phyloP scores from a whole-genome alignment of 495 filamentous ascomycete species.

The Lophium mytilinum region DNA sequence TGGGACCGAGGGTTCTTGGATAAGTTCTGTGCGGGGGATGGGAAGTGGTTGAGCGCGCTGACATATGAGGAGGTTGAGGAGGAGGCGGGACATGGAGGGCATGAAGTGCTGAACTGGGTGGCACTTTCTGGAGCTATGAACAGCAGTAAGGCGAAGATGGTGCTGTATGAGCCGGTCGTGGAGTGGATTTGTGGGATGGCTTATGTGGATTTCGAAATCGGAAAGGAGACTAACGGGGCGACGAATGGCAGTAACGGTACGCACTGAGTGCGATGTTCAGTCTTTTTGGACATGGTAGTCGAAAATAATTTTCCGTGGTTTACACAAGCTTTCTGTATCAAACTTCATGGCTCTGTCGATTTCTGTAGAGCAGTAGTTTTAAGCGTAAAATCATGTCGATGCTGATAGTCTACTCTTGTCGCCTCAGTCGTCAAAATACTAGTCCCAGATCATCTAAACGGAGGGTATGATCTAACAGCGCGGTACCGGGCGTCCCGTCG shows the following conservation, averaged over 20 bases:
- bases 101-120: conserved; percentile 12
- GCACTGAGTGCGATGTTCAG: not conserved
- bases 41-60: conserved; percentile 4
- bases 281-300: too few species aligned
- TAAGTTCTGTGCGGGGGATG: conserved; percentile 2
- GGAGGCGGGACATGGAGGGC: conserved; percentile 9
- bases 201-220: conserved; percentile 9
- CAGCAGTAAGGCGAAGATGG: conserved; percentile 7
- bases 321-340: too few species aligned
- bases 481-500: too few species aligned
- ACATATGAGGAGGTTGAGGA: conserved; percentile 10
- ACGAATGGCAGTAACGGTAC: conserved; percentile 3
- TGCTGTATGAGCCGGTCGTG: conserved; percentile 11
- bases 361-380: too few species aligned
- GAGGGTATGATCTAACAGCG: too few species aligned
- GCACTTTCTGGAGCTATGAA: conserved; percentile 6
- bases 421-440: too few species aligned
- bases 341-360: too few species aligned
- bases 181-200: conserved; percentile 14
- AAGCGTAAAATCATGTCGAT: too few species aligned
- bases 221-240: conserved; percentile 1
- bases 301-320: too few species aligned
- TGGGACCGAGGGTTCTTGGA: conserved; percentile 8
- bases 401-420: too few species aligned
- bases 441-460: too few species aligned